Evolutionary conservation across 2,329 filamentous ascomycete genomes (phyloP).

Genomic region (Hypoxylon sp.): DNA sequence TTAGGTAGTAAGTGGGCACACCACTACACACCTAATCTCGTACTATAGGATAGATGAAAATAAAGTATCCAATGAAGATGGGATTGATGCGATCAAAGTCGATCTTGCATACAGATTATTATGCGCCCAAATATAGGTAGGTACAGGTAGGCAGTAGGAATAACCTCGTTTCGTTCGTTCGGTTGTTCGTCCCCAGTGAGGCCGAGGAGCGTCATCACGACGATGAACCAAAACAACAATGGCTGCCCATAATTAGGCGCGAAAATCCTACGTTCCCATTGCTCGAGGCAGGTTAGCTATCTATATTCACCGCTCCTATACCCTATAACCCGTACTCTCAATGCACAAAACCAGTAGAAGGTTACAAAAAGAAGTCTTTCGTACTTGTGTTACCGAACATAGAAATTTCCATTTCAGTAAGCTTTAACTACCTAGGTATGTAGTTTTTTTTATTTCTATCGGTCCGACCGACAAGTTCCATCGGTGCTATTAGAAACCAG

Average conservation of each 20-base stretch:
- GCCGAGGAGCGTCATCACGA: slow-evolving; percentile 19
- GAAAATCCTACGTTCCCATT: slow-evolving; percentile 8
- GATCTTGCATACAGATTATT: slow-evolving; percentile 33
- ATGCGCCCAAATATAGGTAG: slow-evolving; percentile 30
- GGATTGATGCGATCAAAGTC: slow-evolving; percentile 22
- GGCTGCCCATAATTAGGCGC: background rate
- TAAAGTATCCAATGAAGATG: slow-evolving; percentile 16
- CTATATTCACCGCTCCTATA: slow-evolving; percentile 23
- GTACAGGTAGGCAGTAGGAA: background rate
- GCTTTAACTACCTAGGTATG: slow-evolving; percentile 25
- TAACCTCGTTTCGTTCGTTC: too few relatives aligned
- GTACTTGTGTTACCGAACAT: slow-evolving; percentile 35
- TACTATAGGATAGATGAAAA: background rate
- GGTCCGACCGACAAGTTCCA: slow-evolving; percentile 31
- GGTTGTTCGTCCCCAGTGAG: background rate
- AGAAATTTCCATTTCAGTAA: slow-evolving; percentile 38
- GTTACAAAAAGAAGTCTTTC: slow-evolving; percentile 3
- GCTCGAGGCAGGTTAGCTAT: background rate
- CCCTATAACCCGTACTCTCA: slow-evolving; percentile 17
- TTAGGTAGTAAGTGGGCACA: slow-evolving; percentile 1
- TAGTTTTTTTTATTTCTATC: slow-evolving; percentile 26
- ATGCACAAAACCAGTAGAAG: background rate
- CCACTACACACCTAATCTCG: too few relatives aligned
- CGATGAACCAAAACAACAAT: background rate
- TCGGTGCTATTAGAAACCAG: slow-evolving; percentile 22